These are phyloP conservation scores for Dioscorea alata DNA, from an alignment of 106 monocot species.

Conservation along the genomic window DNA sequence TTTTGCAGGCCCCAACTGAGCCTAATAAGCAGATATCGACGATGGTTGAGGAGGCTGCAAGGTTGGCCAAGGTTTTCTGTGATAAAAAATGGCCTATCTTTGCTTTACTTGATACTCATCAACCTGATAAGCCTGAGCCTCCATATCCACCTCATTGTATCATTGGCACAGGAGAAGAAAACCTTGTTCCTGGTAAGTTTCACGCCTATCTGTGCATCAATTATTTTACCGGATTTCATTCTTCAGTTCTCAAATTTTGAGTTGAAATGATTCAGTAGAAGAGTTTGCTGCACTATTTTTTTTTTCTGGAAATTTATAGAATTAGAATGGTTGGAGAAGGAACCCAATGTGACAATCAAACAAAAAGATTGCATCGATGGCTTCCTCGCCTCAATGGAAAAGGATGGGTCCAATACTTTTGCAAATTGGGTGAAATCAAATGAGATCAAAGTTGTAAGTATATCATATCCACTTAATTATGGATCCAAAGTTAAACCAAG, in stretches of 20 bases:
- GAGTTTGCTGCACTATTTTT: neutral
- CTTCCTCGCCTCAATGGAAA: conserved; percentile 52
- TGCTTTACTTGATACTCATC: conserved; percentile 79
- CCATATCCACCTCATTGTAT: conserved; percentile 97
- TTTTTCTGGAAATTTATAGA: conserved; percentile 25
- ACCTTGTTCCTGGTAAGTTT: conserved; percentile 70
- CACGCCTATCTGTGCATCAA: too few relatives aligned
- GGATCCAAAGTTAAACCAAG: too few relatives aligned
- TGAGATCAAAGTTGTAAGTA: conserved; percentile 63
- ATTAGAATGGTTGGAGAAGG: conserved; percentile 79
- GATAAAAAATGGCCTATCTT: conserved; percentile 74
- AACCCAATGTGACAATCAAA: conserved; percentile 52
- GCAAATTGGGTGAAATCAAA: conserved; percentile 61
- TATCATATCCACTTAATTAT: neutral
- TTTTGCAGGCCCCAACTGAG: conserved; percentile 46
- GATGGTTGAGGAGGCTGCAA: conserved; percentile 75
- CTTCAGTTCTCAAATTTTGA: too few relatives aligned
- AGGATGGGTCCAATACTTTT: conserved; percentile 78
- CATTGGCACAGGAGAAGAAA: conserved; percentile 75
- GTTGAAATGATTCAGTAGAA: too few relatives aligned
- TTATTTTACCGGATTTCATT: too few relatives aligned
- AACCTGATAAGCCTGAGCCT: conserved; percentile 67
- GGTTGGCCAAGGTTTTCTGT: conserved; percentile 58
- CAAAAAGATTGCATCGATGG: conserved; percentile 81
- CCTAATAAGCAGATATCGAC: conserved; percentile 60